Evolutionary conservation across 768 basidiomycete genomes (phyloP).

Genomic region (Coprinopsis strossmayeri): DNA sequence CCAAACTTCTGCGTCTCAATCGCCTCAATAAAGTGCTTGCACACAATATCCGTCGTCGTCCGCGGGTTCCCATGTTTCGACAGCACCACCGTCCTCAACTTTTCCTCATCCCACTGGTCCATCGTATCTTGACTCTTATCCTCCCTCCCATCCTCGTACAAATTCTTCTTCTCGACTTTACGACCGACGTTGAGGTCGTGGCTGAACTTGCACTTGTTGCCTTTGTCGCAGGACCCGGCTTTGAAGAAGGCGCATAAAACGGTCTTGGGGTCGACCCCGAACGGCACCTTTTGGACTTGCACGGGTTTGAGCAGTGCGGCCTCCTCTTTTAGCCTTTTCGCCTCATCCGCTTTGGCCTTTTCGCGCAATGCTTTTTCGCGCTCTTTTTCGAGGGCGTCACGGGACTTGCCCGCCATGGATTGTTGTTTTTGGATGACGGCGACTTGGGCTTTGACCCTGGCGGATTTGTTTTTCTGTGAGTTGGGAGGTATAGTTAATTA

Average conservation of each 20-base stretch:
- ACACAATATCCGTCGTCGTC: constrained; percentile 95
- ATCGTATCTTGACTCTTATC: constrained; percentile 84
- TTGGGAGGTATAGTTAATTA: background rate
- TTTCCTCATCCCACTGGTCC: constrained; percentile 97
- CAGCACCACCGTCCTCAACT: constrained; percentile 79
- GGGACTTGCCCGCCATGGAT: constrained; percentile 70
- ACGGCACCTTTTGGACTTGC: constrained; percentile 81
- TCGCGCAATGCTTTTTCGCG: constrained; percentile 73
- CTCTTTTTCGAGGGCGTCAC: constrained; percentile 75
- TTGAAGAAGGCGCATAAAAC: constrained; percentile 91
- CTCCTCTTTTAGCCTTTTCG: constrained; percentile 80
- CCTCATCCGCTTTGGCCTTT: constrained; percentile 73
- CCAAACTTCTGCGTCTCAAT: constrained; percentile 92
- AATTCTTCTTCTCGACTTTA: constrained; percentile 91
- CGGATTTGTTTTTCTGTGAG: constrained; percentile 87
- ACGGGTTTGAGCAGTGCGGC: constrained; percentile 77
- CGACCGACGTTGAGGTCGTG: constrained; percentile 86
- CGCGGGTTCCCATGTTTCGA: constrained; percentile 87
- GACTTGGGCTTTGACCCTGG: constrained; percentile 86
- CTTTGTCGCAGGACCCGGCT: constrained; percentile 90
- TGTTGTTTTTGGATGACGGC: constrained; percentile 75
- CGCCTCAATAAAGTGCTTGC: constrained; percentile 95
- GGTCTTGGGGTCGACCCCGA: constrained; percentile 95
- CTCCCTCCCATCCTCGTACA: constrained; percentile 85
- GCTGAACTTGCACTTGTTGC: constrained; percentile 93